A percentile compares a stretch with the other conserved stretches of the same genome.
phyloP scores from a whole-genome alignment of 1,284 basidiomycete species.

The Baeospora myosura region DNA sequence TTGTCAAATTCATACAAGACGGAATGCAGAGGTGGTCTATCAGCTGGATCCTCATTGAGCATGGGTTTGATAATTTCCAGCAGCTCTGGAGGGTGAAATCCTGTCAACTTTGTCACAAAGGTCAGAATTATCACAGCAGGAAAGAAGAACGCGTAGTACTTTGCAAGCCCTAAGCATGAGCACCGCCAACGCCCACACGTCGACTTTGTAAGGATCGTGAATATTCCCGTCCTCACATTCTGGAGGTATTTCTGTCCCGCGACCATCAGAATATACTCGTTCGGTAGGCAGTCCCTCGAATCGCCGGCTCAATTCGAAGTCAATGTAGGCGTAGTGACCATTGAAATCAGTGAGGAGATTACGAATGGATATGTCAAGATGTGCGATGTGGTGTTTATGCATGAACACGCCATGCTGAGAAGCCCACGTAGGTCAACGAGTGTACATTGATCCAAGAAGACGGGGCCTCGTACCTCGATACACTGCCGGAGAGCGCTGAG shows the following conservation, averaged over 20 bases:
- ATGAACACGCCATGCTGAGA: conserved; percentile 59
- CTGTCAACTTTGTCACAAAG: conserved; percentile 36
- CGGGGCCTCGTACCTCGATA: conserved; percentile 45
- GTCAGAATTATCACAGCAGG: conserved; percentile 5
- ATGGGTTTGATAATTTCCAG: conserved; percentile 46
- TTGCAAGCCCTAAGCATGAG: conserved; percentile 58
- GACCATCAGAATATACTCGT: conserved; percentile 31
- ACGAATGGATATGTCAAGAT: conserved; percentile 63
- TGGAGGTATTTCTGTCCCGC: conserved; percentile 62
- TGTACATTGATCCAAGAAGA: conserved; percentile 4
- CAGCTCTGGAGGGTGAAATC: conserved; percentile 50
- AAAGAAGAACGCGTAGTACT: conserved; percentile 29
- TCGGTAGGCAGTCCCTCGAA: conserved; percentile 37
- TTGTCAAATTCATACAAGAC: conserved; percentile 45
- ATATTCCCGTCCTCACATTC: conserved; percentile 51
- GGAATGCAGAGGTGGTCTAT: conserved; percentile 41
- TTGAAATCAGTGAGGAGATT: conserved; percentile 61
- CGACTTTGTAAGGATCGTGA: conserved; percentile 51
- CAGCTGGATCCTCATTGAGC: conserved; percentile 41
- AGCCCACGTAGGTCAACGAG: conserved; percentile 1
- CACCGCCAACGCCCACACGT: conserved; percentile 62
- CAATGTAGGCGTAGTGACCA: conserved; percentile 62
- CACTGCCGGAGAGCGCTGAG: conserved; percentile 54
- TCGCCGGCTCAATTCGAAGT: conserved; percentile 59
- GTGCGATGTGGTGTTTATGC: conserved; percentile 57